Conservation (phyloP, 768 basidiomycete genomes). For the Rhizopogon vesiculosus region DNA sequence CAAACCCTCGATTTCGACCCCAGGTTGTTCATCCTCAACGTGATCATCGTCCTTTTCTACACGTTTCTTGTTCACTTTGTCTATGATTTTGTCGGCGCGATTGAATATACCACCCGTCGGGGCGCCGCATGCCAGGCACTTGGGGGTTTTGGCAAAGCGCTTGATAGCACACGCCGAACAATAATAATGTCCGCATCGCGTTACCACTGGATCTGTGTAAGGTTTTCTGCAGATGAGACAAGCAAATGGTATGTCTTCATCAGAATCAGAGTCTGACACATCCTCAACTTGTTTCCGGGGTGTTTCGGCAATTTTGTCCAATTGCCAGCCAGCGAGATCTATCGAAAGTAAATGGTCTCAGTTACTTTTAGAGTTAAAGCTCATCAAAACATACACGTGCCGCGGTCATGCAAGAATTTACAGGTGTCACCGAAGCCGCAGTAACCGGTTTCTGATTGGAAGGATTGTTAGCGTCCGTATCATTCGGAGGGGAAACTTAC, state of each 20-base stretch:
- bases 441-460: slow-evolving; percentile 82
- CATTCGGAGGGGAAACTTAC: slow-evolving; percentile 23
- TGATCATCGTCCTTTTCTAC: slow-evolving; percentile 47
- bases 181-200: slow-evolving; percentile 96
- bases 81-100: slow-evolving; percentile 87
- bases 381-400: slow-evolving; percentile 64
- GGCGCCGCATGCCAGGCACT: slow-evolving; percentile 91
- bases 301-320: slow-evolving; percentile 87
- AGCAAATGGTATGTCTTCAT: slow-evolving; percentile 95
- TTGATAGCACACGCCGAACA: slow-evolving; percentile 95
- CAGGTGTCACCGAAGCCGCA: slow-evolving; percentile 99
- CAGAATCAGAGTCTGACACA: slow-evolving; percentile 62
- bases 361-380: slow-evolving; percentile 2
- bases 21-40: slow-evolving; percentile 42
- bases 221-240: slow-evolving; percentile 94
- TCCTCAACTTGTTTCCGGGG: slow-evolving; percentile 59
- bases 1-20: slow-evolving; percentile 64
- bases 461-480: slow-evolving; percentile 3
- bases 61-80: slow-evolving; percentile 75
- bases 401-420: slow-evolving; percentile 98
- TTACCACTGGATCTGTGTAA: slow-evolving; percentile 93
- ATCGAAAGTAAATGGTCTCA: slow-evolving; percentile 9
- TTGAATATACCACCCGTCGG: slow-evolving; percentile 97
- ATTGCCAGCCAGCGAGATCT: slow-evolving; percentile 99
- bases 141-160: slow-evolving; percentile 89